These are phyloP conservation scores for Yarrowia deformans DNA, from an alignment of 805 yeast genomes.

Conservation along the genomic window DNA sequence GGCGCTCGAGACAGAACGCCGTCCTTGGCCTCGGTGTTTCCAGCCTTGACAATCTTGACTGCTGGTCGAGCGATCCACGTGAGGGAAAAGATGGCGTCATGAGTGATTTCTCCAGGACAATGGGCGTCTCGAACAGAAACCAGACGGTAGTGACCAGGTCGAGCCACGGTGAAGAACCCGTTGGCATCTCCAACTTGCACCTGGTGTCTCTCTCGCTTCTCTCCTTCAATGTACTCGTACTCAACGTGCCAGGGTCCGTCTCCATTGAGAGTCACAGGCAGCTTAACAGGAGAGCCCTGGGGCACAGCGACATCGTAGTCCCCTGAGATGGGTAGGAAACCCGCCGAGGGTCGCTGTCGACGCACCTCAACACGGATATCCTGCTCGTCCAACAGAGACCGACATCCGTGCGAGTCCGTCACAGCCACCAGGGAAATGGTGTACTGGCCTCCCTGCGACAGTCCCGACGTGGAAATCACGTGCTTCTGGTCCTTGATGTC, in stretches of 20 bases:
- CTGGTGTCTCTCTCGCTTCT: slow-evolving; percentile 33
- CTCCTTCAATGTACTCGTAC: slow-evolving; percentile 44
- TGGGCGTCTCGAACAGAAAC: slow-evolving; percentile 58
- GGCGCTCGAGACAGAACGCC: slow-evolving; percentile 24
- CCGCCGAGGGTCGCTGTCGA: slow-evolving; percentile 68
- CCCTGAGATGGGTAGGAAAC: slow-evolving; percentile 55
- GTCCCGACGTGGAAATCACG: slow-evolving; percentile 60
- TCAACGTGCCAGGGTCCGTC: slow-evolving; percentile 58
- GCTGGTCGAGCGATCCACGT: slow-evolving; percentile 58
- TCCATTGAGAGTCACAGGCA: slow-evolving; percentile 70
- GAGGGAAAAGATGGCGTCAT: slow-evolving; percentile 53
- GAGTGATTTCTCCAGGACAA: slow-evolving; percentile 58
- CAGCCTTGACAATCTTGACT: slow-evolving; percentile 52
- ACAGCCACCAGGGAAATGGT: slow-evolving; percentile 68
- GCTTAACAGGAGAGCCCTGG: slow-evolving; percentile 64
- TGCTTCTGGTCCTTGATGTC: slow-evolving; percentile 53
- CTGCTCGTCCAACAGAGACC: slow-evolving; percentile 68
- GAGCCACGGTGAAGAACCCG: slow-evolving; percentile 51
- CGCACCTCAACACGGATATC: slow-evolving; percentile 75
- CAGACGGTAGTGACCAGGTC: slow-evolving; percentile 60
- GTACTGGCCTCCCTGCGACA: slow-evolving; percentile 76
- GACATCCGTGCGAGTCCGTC: slow-evolving; percentile 79
- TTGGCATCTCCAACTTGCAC: slow-evolving; percentile 41
- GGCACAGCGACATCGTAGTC: slow-evolving; percentile 45
- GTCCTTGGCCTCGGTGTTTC: slow-evolving; percentile 50